phyloP scores from a whole-genome alignment of 495 filamentous ascomycete genomes.

The Penicillium malachiteum region DNA sequence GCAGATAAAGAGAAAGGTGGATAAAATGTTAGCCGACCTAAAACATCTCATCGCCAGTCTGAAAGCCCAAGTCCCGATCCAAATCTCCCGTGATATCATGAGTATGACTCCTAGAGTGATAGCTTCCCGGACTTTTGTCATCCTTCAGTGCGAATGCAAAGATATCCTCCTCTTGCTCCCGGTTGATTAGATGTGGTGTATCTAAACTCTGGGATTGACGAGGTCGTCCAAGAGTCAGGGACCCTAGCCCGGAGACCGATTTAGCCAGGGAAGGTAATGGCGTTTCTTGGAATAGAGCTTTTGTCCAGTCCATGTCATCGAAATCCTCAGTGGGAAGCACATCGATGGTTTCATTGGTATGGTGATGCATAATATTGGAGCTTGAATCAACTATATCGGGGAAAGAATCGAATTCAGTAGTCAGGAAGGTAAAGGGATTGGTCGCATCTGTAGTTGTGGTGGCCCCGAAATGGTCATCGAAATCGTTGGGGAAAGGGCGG shows the following conservation, averaged over 20 bases:
- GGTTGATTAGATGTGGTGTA: background rate
- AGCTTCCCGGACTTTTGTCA: background rate
- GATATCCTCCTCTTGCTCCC: conserved; percentile 21
- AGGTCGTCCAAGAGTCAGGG: background rate
- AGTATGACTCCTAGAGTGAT: conserved; percentile 7
- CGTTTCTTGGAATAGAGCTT: conserved; percentile 32
- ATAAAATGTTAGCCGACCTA: conserved; percentile 5
- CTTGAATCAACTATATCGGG: conserved; percentile 13
- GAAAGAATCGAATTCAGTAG: conserved; percentile 32
- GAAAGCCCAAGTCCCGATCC: conserved; percentile 41
- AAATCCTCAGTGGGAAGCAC: conserved; percentile 13
- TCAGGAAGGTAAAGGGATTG: conserved; percentile 23
- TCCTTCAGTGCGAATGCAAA: conserved; percentile 29
- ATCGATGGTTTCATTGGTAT: conserved; percentile 7
- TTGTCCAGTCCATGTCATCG: conserved; percentile 36
- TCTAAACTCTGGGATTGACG: conserved; percentile 3
- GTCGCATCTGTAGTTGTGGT: conserved; percentile 3
- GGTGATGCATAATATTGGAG: background rate
- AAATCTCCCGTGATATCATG: conserved; percentile 43
- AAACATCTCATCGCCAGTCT: conserved; percentile 40
- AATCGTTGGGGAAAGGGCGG: conserved; percentile 24
- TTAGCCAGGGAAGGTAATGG: conserved; percentile 10
- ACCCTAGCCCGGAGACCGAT: background rate
- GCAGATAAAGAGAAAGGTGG: no score
- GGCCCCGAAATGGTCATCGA: conserved; percentile 28